Conservation (phyloP, 2,329 filamentous ascomycete species). For the Penicillium corylophilum region DNA sequence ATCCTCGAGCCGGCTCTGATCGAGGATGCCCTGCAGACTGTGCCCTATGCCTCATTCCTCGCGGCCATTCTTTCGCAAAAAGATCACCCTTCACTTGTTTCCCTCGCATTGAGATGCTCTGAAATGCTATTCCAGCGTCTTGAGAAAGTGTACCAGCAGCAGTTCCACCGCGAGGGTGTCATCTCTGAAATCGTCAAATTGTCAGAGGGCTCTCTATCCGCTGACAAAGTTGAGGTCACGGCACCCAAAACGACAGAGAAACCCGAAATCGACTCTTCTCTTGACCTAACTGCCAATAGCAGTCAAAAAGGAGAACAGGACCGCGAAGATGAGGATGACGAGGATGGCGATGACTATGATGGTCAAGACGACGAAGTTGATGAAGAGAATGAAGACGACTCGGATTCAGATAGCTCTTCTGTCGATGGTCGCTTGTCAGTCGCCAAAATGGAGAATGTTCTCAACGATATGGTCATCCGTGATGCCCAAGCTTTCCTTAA, state of each 20-base stretch:
- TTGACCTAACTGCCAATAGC: constrained; percentile 12
- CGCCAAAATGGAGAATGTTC: constrained; percentile 47
- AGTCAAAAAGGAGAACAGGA: constrained; percentile 28
- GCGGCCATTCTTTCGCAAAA: constrained; percentile 94
- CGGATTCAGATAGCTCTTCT: constrained; percentile 67
- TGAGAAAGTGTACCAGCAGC: constrained; percentile 86
- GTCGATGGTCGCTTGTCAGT: constrained; percentile 43
- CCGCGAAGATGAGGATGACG: constrained; percentile 51
- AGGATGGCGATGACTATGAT: constrained; percentile 53
- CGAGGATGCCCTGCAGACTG: constrained; percentile 77
- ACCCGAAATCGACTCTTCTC: constrained; percentile 8
- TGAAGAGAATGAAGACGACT: constrained; percentile 53
- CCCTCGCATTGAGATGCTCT: constrained; percentile 82
- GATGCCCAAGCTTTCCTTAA: constrained; percentile 82
- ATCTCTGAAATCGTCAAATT: constrained; percentile 87
- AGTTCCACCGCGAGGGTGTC: constrained; percentile 95
- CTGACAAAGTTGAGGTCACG: constrained; percentile 22
- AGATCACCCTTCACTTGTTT: constrained; percentile 84
- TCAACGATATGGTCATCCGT: constrained; percentile 70
- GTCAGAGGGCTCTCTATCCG: constrained; percentile 49
- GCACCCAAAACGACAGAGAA: constrained; percentile 4
- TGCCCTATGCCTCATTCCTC: constrained; percentile 93
- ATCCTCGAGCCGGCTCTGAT: constrained; percentile 86
- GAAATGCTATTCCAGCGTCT: constrained; percentile 83
- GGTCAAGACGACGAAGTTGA: constrained; percentile 54